These are phyloP conservation scores for Huntiella moniliformis DNA, from an alignment of 2,329 filamentous ascomycete genomes.

Conservation along the genomic window DNA sequence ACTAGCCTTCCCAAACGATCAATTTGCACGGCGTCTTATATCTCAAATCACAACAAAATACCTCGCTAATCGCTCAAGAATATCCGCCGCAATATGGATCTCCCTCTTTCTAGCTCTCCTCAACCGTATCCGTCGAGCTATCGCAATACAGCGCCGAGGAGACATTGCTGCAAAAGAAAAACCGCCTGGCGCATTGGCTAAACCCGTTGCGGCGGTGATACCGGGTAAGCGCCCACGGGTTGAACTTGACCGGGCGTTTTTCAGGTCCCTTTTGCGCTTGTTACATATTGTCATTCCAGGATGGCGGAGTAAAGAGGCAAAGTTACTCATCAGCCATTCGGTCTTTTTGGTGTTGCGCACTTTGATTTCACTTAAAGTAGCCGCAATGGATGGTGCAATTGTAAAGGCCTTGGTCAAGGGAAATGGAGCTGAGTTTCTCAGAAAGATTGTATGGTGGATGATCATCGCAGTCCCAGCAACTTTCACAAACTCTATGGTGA, in stretches of 20 bases:
- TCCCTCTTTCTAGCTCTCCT: slow-evolving; percentile 62
- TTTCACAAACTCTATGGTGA: slow-evolving; percentile 95
- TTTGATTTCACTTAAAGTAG: slow-evolving; percentile 85
- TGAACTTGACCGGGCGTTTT: slow-evolving; percentile 73
- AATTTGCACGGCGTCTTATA: slow-evolving; percentile 45
- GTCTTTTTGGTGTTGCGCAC: slow-evolving; percentile 83
- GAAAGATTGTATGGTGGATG: slow-evolving; percentile 95
- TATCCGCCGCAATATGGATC: slow-evolving; percentile 69
- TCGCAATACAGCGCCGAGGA: slow-evolving; percentile 62
- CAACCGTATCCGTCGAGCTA: slow-evolving; percentile 77
- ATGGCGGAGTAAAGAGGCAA: slow-evolving; percentile 72
- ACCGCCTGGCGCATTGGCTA: slow-evolving; percentile 25
- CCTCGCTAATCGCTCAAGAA: slow-evolving; percentile 58
- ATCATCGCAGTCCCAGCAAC: slow-evolving; percentile 85
- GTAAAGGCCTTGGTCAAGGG: slow-evolving; percentile 86
- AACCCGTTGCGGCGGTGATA: slow-evolving; percentile 14
- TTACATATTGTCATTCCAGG: slow-evolving; percentile 78
- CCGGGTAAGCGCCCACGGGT: slow-evolving; percentile 52
- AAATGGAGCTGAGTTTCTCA: slow-evolving; percentile 74
- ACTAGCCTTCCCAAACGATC: slow-evolving; percentile 33
- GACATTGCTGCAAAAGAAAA: not conserved
- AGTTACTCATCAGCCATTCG: slow-evolving; percentile 75
- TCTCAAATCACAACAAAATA: slow-evolving; percentile 54
- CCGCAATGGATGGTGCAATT: slow-evolving; percentile 82
- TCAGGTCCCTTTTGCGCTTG: slow-evolving; percentile 55